phyloP scores from a whole-genome alignment of 2,329 filamentous ascomycete species.

The Penicillium sp. region DNA sequence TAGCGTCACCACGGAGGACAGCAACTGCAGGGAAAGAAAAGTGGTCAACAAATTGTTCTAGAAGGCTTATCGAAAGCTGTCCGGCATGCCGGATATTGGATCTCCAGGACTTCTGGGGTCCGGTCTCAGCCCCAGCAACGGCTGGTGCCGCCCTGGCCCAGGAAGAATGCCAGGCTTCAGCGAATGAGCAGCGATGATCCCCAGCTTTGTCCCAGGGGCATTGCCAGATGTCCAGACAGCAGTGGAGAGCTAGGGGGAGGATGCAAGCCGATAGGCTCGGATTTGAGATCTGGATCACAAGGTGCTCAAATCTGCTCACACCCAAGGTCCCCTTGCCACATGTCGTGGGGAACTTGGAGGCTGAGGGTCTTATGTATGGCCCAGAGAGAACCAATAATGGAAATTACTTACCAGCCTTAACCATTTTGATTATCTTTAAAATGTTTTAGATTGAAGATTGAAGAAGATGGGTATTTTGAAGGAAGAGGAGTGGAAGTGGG shows the following conservation, averaged over 20 bases:
- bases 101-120: neutral
- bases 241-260: slow-evolving; percentile 6
- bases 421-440: slow-evolving; percentile 73
- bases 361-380: slow-evolving; percentile 7
- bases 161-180: neutral
- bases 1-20: slow-evolving; percentile 96
- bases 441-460: slow-evolving; percentile 16
- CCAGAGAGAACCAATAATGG: slow-evolving; percentile 21
- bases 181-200: slow-evolving; percentile 6
- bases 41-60: slow-evolving; percentile 11
- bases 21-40: slow-evolving; percentile 60
- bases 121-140: neutral
- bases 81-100: neutral
- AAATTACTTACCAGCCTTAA: slow-evolving; percentile 82
- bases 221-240: neutral
- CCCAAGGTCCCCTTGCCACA: slow-evolving; percentile 33
- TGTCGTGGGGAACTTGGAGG: slow-evolving; percentile 26
- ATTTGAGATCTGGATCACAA: slow-evolving; percentile 27
- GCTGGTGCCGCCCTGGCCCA: neutral
- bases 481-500: slow-evolving; percentile 17
- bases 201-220: neutral
- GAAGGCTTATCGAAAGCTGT: slow-evolving; percentile 8
- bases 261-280: slow-evolving; percentile 29
- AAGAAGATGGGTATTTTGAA: slow-evolving; percentile 7
- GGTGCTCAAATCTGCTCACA: slow-evolving; percentile 47